Base-by-base conservation (phyloP, 495 filamentous ascomycete species). In the Clohesyomyces aquaticus region DNA sequence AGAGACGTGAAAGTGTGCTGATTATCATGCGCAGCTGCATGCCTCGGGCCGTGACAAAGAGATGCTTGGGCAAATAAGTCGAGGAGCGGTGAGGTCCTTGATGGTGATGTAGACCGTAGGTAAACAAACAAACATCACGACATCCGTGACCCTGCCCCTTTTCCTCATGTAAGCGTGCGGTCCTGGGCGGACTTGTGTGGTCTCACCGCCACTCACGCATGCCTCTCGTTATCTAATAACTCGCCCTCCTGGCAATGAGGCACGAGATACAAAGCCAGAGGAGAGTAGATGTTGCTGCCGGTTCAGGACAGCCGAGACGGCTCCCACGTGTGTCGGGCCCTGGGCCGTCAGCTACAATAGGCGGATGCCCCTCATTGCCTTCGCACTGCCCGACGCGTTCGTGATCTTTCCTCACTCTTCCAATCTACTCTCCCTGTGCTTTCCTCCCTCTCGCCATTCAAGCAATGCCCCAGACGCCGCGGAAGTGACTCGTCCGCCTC, bases 201-300 rank as follows among this genome's bases (percentile, higher is more conserved):
- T n/a, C n/a, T n/a, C n/a, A n/a, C n/a, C n/a, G n/a, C n/a, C n/a
- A n/a, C n/a, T n/a, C n/a, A n/a, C n/a, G n/a, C n/a, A n/a, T n/a
- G 6, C 32, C 32, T 38, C 32, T 38, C 82, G 83, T 82, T 78
- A 87, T 88, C 87, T 88, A 88, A 88, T 88, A 87, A 79, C 87
- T 83, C 84, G 71, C 80, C 69, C 72, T 68, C 70, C 71, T 71
- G 25, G 8, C 32, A 65, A 73, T 86, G 80, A 76, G 78, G 73
- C 73, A 69, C 75, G 85, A 83, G 87, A 88, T 88, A 90, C 85
- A 89, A 88, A 78, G 83, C 81, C 79, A 82, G 86, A 88, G 87
- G 76, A 90, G 71, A 89, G 42, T 43, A 75, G 85, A 56, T 25
- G n/a, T 4, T 63, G 61, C 32, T 69, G 66, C 19, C 66, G 49